phyloP scores from a whole-genome alignment of 176 grass and related monocot genomes.

The Areca catechu region DNA sequence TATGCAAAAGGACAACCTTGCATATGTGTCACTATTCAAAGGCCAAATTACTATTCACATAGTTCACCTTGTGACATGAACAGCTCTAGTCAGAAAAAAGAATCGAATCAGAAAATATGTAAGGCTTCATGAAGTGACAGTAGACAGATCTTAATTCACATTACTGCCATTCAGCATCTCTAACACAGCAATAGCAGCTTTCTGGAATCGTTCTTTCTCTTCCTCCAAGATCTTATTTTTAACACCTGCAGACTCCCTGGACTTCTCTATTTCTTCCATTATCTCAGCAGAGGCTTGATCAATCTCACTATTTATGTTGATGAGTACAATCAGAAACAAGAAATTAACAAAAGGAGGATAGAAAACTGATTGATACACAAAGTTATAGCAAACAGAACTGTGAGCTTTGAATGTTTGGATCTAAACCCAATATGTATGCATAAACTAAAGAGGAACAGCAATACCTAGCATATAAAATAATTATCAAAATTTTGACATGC shows the following conservation, averaged over 20 bases:
- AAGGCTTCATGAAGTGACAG: no score
- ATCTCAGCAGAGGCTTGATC: constrained; percentile 62
- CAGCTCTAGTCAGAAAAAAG: no score
- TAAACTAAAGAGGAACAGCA: no score
- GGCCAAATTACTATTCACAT: no score
- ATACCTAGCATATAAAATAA: no score
- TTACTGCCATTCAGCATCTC: constrained; percentile 46
- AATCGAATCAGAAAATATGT: no score
- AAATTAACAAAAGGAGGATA: neutral
- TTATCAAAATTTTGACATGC: no score
- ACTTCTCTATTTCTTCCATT: constrained; percentile 66
- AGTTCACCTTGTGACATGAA: no score
- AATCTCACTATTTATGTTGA: constrained; percentile 51
- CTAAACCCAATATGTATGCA: no score
- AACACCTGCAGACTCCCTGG: constrained; percentile 47
- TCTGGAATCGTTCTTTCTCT: constrained; percentile 65
- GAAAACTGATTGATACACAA: neutral
- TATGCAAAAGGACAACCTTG: no score
- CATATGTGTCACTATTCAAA: no score
- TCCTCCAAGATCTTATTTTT: constrained; percentile 47
- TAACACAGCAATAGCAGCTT: constrained; percentile 61
- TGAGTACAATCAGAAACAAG: neutral
- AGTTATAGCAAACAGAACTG: neutral
- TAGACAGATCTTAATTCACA: neutral
- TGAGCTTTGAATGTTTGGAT: no score